These are phyloP conservation scores for Picea sitchensis DNA, from an alignment of 75 land plant genomes.

Conservation along the genomic window DNA sequence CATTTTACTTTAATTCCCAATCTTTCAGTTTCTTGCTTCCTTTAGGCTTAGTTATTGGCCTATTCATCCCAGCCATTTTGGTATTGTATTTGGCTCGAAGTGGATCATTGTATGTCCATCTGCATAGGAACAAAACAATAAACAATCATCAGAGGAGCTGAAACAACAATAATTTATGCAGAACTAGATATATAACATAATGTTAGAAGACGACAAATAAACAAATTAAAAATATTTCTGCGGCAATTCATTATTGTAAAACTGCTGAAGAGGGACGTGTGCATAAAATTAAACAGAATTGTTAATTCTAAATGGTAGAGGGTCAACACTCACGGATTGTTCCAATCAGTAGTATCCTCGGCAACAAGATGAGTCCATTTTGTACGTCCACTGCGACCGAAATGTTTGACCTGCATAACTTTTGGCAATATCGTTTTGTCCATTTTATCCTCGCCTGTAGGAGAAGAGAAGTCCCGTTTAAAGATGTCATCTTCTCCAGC, in stretches of 20 bases:
- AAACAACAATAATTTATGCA: background rate
- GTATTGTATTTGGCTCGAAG: slow-evolving; percentile 80
- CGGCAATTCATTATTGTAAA: too few species aligned
- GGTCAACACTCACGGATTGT: slow-evolving; percentile 60
- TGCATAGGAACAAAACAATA: slow-evolving; percentile 23
- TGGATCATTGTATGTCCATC: slow-evolving; percentile 88
- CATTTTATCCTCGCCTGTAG: slow-evolving; percentile 96
- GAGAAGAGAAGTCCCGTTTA: slow-evolving; percentile 79
- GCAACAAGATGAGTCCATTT: slow-evolving; percentile 98
- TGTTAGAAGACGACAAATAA: background rate
- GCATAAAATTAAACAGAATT: too few species aligned
- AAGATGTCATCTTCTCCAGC: slow-evolving; percentile 60
- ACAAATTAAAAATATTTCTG: too few species aligned
- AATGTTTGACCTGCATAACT: slow-evolving; percentile 98
- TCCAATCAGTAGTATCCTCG: slow-evolving; percentile 96
- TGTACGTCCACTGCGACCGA: slow-evolving; percentile 97
- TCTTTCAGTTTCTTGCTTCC: slow-evolving; percentile 97
- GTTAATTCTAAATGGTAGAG: too few species aligned
- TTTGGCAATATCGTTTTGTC: slow-evolving; percentile 91
- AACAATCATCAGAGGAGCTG: background rate
- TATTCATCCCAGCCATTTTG: slow-evolving; percentile 92
- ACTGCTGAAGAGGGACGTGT: too few species aligned
- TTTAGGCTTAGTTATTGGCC: slow-evolving; percentile 76
- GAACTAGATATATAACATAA: background rate
- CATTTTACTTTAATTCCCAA: slow-evolving; percentile 47